Percentiles rank a stretch among this genome's conserved stretches.
These are phyloP conservation scores for Metschnikowia lunata DNA, from an alignment of 805 yeast genomes.

Conservation along the genomic window DNA sequence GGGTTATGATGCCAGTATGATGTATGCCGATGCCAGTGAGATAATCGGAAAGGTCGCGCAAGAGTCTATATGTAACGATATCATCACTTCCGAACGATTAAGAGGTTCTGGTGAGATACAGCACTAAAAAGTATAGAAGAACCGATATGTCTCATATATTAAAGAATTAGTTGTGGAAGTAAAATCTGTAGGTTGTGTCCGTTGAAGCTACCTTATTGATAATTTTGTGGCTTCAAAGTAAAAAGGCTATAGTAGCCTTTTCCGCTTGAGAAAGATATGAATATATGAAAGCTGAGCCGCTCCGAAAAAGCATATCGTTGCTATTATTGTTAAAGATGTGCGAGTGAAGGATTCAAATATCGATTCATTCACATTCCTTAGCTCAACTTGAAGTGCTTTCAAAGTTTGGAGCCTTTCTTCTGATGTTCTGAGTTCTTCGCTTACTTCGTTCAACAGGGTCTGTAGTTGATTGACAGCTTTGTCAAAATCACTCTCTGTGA, in stretches of 20 bases:
- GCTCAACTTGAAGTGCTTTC: constrained; percentile 29
- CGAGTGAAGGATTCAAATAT: constrained; percentile 33
- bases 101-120: constrained; percentile 42
- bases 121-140: background rate
- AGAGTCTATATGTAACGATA: constrained; percentile 68
- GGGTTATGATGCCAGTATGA: constrained; percentile 88
- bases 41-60: constrained; percentile 69
- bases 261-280: constrained; percentile 27
- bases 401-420: constrained; percentile 25
- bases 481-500: constrained; percentile 32
- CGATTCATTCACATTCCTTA: constrained; percentile 37
- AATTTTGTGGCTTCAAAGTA: too few species aligned
- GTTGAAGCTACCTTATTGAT: too few species aligned
- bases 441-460: constrained; percentile 28
- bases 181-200: background rate
- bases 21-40: constrained; percentile 45
- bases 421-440: constrained; percentile 28
- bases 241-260: constrained; percentile 16
- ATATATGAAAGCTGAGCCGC: constrained; percentile 28
- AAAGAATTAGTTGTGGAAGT: background rate
- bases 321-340: constrained; percentile 24
- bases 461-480: constrained; percentile 26
- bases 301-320: constrained; percentile 28
- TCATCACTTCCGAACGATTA: constrained; percentile 68
- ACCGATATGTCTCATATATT: background rate